Evolutionary conservation across 2,329 filamentous ascomycete species (phyloP).

Genomic region (Leptosphaerulina australis): DNA sequence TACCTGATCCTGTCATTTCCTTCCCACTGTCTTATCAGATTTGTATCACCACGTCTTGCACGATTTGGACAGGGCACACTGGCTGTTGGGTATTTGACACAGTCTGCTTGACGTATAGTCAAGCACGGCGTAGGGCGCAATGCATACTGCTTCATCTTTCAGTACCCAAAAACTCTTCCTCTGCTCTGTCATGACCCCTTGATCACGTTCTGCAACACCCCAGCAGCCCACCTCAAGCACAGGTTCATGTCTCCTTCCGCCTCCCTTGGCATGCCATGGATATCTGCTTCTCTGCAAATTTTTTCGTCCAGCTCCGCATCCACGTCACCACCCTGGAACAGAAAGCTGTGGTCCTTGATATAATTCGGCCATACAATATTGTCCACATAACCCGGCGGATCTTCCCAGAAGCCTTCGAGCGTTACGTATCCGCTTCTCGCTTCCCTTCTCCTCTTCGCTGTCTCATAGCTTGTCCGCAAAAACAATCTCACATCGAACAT

Average conservation of each 20-base stretch:
- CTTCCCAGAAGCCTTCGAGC: constrained; percentile 86
- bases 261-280: constrained; percentile 49
- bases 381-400: constrained; percentile 93
- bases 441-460: constrained; percentile 69
- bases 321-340: constrained; percentile 75
- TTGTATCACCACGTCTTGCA: constrained; percentile 26
- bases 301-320: constrained; percentile 59
- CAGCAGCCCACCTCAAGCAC: constrained; percentile 42
- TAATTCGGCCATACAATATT: constrained; percentile 97
- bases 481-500: constrained; percentile 79
- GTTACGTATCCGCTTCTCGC: constrained; percentile 79
- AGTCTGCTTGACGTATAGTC: neutral
- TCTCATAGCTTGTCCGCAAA: constrained; percentile 67
- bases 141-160: neutral
- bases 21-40: constrained; percentile 1
- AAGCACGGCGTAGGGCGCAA: constrained; percentile 16
- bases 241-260: constrained; percentile 43
- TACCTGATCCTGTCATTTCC: constrained; percentile 21
- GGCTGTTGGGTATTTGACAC: neutral
- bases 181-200: constrained; percentile 12
- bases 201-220: constrained; percentile 31
- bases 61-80: constrained; percentile 12
- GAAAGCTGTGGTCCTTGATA: constrained; percentile 76
- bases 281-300: constrained; percentile 36
- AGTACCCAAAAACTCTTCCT: neutral